Percentiles rank a stretch among this genome's conserved stretches.
These are phyloP conservation scores for Gossypium mustelinum DNA, from an alignment of 345 rosid genomes.

Conservation along the genomic window DNA sequence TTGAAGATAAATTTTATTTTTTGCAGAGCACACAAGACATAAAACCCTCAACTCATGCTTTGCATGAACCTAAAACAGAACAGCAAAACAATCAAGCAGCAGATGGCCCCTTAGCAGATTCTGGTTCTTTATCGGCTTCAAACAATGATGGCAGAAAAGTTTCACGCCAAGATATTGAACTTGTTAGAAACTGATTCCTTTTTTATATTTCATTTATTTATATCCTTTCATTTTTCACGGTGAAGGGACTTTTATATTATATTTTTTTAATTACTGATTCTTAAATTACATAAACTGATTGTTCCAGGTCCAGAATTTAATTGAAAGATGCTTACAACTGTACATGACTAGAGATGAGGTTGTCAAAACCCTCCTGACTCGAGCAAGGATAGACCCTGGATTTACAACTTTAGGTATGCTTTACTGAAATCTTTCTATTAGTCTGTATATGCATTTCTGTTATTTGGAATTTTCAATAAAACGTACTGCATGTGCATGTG, in stretches of 20 bases:
- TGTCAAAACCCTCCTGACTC: slow-evolving; percentile 60
- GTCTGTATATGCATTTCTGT: not conserved
- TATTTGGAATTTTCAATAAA: not conserved
- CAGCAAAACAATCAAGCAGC: slow-evolving; percentile 54
- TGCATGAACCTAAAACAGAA: slow-evolving; percentile 70
- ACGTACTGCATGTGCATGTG: not conserved
- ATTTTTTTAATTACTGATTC: not conserved
- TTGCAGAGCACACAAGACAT: slow-evolving; percentile 63
- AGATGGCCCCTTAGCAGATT: slow-evolving; percentile 72
- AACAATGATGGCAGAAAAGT: slow-evolving; percentile 85
- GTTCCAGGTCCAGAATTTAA: slow-evolving; percentile 71
- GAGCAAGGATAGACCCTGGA: slow-evolving; percentile 83
- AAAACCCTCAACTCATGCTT: slow-evolving; percentile 60
- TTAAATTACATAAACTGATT: slow-evolving; percentile 16
- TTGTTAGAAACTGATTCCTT: slow-evolving; percentile 38
- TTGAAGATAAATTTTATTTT: slow-evolving; percentile 17
- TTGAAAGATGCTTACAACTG: slow-evolving; percentile 69
- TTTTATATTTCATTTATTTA: not conserved
- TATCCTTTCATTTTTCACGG: not conserved
- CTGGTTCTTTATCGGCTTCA: slow-evolving; percentile 85
- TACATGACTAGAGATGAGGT: slow-evolving; percentile 82
- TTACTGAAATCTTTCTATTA: not conserved
- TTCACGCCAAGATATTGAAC: slow-evolving; percentile 93
- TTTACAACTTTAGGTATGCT: slow-evolving; percentile 63
- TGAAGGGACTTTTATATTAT: not conserved